Conservation (phyloP, 169 alveolate species). For the Cryptosporidium parvum region DNA sequence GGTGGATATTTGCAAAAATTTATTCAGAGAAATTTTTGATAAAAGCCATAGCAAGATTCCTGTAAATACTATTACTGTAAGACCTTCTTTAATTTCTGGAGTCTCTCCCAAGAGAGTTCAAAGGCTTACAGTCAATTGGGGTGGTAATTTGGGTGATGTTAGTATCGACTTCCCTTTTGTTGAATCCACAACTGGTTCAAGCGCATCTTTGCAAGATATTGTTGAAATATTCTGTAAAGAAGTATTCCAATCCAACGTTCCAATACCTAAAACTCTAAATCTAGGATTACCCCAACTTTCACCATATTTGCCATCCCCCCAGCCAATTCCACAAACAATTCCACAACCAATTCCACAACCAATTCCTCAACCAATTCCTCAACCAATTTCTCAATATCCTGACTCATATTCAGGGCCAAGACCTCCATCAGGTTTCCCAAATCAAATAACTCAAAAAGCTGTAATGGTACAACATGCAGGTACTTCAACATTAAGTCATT, state of each 20-base stretch:
- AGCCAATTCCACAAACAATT: neutral
- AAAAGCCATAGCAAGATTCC: neutral
- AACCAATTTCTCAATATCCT: neutral
- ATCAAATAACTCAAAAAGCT: neutral
- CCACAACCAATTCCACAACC: neutral
- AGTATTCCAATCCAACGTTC: neutral
- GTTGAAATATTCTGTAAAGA: neutral
- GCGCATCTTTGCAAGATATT: neutral
- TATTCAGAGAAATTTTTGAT: neutral
- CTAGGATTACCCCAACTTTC: neutral
- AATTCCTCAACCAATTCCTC: too few species aligned
- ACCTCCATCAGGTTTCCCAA: slow-evolving; percentile 32
- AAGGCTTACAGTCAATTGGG: slow-evolving; percentile 5
- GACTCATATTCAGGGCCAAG: slow-evolving; percentile 9
- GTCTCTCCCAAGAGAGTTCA: neutral
- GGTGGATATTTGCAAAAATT: neutral
- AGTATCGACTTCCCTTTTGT: slow-evolving; percentile 12
- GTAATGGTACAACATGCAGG: neutral
- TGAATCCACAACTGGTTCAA: neutral
- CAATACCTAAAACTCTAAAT: neutral
- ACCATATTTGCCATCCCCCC: neutral
- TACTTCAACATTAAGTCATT: neutral
- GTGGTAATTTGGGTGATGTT: neutral
- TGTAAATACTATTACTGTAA: neutral
- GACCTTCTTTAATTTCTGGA: neutral